Base-by-base conservation (phyloP, 1,284 basidiomycete genomes). In the Peniophora sp. region DNA sequence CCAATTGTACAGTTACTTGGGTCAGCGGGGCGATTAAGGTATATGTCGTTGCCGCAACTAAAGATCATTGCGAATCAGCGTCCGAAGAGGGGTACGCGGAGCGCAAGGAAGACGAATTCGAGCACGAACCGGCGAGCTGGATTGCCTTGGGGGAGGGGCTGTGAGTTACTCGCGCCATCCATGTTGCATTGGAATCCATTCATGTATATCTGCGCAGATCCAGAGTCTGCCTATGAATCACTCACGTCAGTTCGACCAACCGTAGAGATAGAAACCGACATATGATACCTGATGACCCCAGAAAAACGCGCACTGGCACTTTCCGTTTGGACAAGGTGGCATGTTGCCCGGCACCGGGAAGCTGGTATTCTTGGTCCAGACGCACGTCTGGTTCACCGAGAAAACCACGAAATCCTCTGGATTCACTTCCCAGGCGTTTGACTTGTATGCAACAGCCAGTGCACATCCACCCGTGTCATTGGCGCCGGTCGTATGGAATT, bases 161-260 rank as follows among this genome's bases (percentile, higher is more conserved):
- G 70, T 6, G 58, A 70, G n/a, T 80, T 79, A 3, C 68, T 75
- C 0, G 80, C 68, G 44, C 74, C 73, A 1, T 79, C 77, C 43
- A 89, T 68, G 46, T 77, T 74, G 69, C 88, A 90, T 57, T 79
- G 77, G 74, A 88, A 89, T 20, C 80, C 79, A 47, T 76, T 85
- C 81, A 88, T 85, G 68, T 85, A 89, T 56, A 77, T 76, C 57
- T 78, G 74, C 58, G 73, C 68, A 12, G 67, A 55, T 37, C 75
- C 75, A 35, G 69, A 70, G 52, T 76, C 68, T 6, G 66, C 51
- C 64, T 32, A 44, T 6, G 8, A 14, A 24, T 2, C 15, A 8
- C 5, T n/a, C 36, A n/a, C 5, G 3, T 12, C 11, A 35, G 42
- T 17, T 20, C 12, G 36, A 3, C n/a, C 18, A 36, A 27, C 46